Base-by-base conservation (phyloP, 345 rosid genomes). In the Arabis hirsuta region DNA sequence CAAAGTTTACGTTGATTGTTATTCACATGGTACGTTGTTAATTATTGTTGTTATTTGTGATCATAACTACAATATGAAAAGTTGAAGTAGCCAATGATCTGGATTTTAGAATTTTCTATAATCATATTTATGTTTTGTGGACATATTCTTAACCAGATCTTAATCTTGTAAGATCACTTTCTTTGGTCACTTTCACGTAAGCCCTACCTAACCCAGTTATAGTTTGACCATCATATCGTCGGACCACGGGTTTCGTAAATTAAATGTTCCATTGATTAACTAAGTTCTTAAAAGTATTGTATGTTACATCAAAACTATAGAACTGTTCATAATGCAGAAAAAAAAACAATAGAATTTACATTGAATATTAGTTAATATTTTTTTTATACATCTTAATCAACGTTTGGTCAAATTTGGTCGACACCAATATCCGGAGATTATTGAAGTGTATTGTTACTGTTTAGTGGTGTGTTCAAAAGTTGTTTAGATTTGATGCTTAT, bases 361-460 rank as follows among this genome's bases (percentile, higher is more conserved):
- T 41, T 59, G 16, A 44, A 62, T 44, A 36, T 20, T 12, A 22
- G 1, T n/a, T 9, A 27, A 27, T 42, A 42, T 26, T 44, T 43
- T 27, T 22, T 29, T 7, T 55, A 29, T 56, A 44, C 53, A 55
- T 67, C 43, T 43, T 55, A 43, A 68, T 19, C 55, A 45, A 58
- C 7, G 56, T 24, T 38, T 58, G 59, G 67, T 70, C 74, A 70
- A 59, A 59, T 59, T 38, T 59, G 51, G 74, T 38, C 43, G 74
- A 71, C 52, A 50, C 67, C 13, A 39, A 27, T 59, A 39, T 38
- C 22, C 6, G n/a, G 12, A 66, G 12, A 66, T n/a, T 14, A 34
- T 36, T 24, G 20, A 47, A 27, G 20, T 58, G 65, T n/a, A n/a
- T 47, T 47, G 43, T 68, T 12, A 55, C 5, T 68, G 57, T 57